Evolutionary conservation across 306 rosid genomes (phyloP), one percentile per base, ranked within the genome.

Genomic region (Sicyos baderoa): DNA sequence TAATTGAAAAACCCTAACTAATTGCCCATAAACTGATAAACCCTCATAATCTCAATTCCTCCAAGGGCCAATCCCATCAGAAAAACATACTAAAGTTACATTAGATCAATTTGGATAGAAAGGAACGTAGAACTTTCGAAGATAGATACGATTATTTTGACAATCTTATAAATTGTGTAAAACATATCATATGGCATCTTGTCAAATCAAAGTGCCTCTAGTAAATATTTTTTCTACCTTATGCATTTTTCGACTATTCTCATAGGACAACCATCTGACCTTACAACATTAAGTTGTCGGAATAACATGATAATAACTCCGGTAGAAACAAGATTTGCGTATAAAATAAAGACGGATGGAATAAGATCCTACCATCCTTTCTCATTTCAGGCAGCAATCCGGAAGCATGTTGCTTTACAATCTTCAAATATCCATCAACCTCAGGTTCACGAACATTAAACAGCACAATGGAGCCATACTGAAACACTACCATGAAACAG

Each of bases 311-410:
- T 40, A 40, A 40, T 40, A 13, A 47, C n/a, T 12, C 51, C 29
- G 4, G 9, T 61, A 61, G 48, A n/a, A 35, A 61, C 25, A 61
- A 61, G 42, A 37, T 63, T 13, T 0, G 11, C 14, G 17, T 45
- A 45, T 9, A 12, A 45, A 45, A 45, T 45, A 35, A 35, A 35
- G 42, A 35, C 42, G 6, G 6, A 4, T 5, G 42, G 42, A 35
- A 35, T 35, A 19, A 2, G 3, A 21, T 57, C 89, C 83, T 74
- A 94, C 99, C 99, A 49, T 94, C 97, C 82, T 88, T 90, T 85
- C 96, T 90, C 99, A 85, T 94, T 78, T 94, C 99, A 71, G 97
- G 95, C 54, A 94, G 88, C 77, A 88, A 75, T 60, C 96, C 95
- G 27, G 96, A 85, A 65, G 97, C 86, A 79, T 90, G 91, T 75